A percentile compares a stretch with the other conserved stretches of the same genome.
Conservation (phyloP, 208 protist genomes). For the Acanthamoeba sp. region DNA sequence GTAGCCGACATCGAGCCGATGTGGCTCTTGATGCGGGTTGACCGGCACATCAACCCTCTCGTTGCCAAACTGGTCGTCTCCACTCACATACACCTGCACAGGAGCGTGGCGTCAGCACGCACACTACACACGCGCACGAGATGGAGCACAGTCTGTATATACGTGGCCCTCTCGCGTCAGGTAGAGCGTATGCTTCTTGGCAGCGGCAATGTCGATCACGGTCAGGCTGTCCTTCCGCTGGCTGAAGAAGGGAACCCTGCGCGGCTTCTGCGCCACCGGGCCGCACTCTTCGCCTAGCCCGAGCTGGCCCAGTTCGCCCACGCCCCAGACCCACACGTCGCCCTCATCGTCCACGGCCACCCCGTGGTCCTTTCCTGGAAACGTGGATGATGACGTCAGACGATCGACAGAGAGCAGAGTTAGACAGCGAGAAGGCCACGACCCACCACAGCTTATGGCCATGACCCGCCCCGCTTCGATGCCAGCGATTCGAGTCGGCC, state of each 20-base stretch:
- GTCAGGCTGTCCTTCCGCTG: background rate
- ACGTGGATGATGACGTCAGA: background rate
- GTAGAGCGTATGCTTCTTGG: slow-evolving; percentile 40
- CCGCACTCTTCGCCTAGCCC: slow-evolving; percentile 3
- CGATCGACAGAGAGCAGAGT: too few species aligned
- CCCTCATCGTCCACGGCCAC: background rate
- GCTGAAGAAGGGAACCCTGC: background rate
- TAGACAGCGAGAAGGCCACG: too few species aligned
- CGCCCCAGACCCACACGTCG: background rate
- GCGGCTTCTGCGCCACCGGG: background rate
- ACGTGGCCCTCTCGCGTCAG: background rate
- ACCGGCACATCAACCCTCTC: background rate
- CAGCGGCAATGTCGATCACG: slow-evolving; percentile 5
- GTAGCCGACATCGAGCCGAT: background rate
- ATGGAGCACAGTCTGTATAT: too few species aligned
- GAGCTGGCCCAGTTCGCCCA: slow-evolving; percentile 24
- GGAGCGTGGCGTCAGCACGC: too few species aligned
- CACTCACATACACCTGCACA: background rate
- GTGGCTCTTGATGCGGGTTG: background rate
- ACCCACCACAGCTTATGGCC: slow-evolving; percentile 5
- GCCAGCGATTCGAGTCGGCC: background rate
- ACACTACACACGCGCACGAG: too few species aligned
- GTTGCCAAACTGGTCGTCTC: slow-evolving; percentile 35
- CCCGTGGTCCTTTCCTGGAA: slow-evolving; percentile 13
- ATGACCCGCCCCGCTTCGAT: background rate